Conservation (phyloP, 2,329 filamentous ascomycete species). For the Botrytis tulipae region DNA sequence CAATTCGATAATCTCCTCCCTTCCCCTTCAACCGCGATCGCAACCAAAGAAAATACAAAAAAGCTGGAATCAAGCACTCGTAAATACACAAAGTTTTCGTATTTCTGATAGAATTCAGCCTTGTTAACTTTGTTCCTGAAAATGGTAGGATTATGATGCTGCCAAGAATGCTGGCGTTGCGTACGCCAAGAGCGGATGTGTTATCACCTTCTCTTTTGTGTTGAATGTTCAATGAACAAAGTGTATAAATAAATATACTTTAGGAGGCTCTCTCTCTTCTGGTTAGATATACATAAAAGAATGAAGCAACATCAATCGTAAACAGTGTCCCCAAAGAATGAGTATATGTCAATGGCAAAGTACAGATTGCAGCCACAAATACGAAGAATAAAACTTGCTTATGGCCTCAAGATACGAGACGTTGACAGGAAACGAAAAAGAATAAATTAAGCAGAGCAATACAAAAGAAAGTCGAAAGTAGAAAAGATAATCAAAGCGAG, state of each 20-base stretch:
- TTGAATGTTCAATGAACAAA: background rate
- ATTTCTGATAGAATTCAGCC: constrained; percentile 12
- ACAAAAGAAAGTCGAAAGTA: background rate
- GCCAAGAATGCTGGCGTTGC: constrained; percentile 1
- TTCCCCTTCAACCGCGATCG: background rate
- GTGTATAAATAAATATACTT: background rate
- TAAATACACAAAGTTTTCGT: background rate
- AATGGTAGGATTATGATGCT: background rate
- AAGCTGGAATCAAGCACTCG: background rate
- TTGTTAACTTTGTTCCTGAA: constrained; percentile 6
- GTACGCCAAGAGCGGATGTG: constrained; percentile 5
- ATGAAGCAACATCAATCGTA: background rate
- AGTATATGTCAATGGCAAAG: background rate
- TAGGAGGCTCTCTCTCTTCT: background rate
- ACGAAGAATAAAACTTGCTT: background rate
- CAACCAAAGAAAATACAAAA: background rate
- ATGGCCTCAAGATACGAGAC: background rate
- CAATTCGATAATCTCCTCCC: background rate
- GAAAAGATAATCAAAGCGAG: background rate
- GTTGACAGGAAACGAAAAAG: background rate
- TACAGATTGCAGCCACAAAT: background rate
- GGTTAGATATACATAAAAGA: background rate
- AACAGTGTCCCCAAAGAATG: background rate
- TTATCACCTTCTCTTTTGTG: background rate
- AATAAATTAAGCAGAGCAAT: background rate